Conservation (phyloP, 768 basidiomycete genomes). For the Fibroporia radiculosa region DNA sequence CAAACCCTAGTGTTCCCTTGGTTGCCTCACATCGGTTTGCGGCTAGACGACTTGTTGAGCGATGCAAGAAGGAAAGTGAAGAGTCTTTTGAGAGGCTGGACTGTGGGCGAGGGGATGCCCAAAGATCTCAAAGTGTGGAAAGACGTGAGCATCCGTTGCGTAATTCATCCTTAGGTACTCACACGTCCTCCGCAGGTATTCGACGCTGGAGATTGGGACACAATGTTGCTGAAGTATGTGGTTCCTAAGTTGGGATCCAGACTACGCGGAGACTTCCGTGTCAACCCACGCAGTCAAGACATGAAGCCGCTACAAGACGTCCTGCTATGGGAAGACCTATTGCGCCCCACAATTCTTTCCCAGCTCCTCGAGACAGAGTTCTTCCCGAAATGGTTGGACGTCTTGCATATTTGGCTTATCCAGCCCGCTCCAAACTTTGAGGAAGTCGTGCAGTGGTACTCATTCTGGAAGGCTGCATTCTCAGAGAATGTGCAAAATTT, state of each 20-base stretch:
- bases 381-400: constrained; percentile 95
- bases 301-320: constrained; percentile 76
- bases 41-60: constrained; percentile 78
- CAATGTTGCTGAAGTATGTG: constrained; percentile 82
- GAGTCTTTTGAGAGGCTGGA: constrained; percentile 70
- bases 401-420: constrained; percentile 88
- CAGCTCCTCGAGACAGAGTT: constrained; percentile 87
- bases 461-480: constrained; percentile 80
- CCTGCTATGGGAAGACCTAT: constrained; percentile 65
- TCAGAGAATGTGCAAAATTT: constrained; percentile 61
- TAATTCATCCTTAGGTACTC: neutral
- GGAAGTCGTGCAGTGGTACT: constrained; percentile 92
- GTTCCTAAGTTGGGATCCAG: constrained; percentile 84
- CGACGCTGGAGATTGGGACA: constrained; percentile 78
- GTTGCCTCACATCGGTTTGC: constrained; percentile 80
- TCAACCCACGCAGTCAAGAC: constrained; percentile 89
- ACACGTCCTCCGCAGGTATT: constrained; percentile 47
- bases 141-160: constrained; percentile 44
- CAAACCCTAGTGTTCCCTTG: constrained; percentile 90
- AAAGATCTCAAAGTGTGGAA: constrained; percentile 76
- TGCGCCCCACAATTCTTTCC: constrained; percentile 70
- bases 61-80: constrained; percentile 86
- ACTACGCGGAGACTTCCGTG: constrained; percentile 76
- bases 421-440: constrained; percentile 83
- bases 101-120: constrained; percentile 61